Evolutionary conservation across 2,329 filamentous ascomycete genomes (phyloP).

Genomic region (Elsinoe batatas): DNA sequence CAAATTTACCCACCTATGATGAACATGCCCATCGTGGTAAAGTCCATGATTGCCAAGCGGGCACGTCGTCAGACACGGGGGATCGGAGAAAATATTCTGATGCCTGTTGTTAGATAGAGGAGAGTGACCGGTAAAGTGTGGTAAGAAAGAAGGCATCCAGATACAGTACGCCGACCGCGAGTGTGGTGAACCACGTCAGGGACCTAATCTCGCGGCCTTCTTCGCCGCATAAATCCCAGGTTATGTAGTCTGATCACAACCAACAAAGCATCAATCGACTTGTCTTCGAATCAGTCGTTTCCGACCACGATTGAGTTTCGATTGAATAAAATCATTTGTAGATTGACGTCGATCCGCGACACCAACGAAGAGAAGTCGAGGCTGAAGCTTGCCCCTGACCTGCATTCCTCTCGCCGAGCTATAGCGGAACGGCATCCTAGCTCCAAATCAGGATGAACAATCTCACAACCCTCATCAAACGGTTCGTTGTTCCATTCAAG

Average conservation of each 20-base stretch:
- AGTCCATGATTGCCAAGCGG: conserved; percentile 34
- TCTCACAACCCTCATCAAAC: conserved; percentile 92
- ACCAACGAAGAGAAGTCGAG: background rate
- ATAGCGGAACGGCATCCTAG: conserved; percentile 1
- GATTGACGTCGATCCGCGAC: conserved; percentile 5
- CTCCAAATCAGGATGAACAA: conserved; percentile 61
- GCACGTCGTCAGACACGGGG: background rate
- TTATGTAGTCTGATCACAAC: background rate
- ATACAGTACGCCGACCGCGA: background rate
- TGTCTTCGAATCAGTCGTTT: no score
- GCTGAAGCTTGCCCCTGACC: conserved; percentile 8
- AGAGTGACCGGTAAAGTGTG: background rate
- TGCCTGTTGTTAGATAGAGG: background rate
- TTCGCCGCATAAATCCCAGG: background rate
- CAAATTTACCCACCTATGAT: conserved; percentile 43
- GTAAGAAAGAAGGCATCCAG: background rate
- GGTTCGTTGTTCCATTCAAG: conserved; percentile 50
- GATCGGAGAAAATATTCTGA: background rate
- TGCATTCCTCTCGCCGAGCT: conserved; percentile 11
- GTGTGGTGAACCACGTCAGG: conserved; percentile 1
- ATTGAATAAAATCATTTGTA: background rate
- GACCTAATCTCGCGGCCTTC: conserved; percentile 3
- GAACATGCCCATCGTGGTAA: conserved; percentile 54
- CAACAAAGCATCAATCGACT: no score
- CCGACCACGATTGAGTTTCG: background rate